phyloP scores from a whole-genome alignment of 2,329 filamentous ascomycete genomes.

The Albifimbria verrucaria region DNA sequence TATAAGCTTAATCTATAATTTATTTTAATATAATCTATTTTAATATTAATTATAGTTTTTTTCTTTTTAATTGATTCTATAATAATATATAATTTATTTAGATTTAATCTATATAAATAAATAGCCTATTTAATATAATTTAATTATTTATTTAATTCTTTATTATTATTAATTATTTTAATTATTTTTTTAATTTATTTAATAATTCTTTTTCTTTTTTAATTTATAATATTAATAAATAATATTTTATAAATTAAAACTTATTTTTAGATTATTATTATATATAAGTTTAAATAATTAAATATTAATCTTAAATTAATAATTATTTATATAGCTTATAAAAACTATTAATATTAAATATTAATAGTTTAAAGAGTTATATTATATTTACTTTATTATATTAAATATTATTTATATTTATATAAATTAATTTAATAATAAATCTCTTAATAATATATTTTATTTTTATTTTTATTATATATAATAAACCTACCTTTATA shows the following conservation, averaged over 20 bases:
- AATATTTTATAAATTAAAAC: neutral
- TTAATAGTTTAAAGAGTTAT: neutral
- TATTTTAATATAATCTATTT: neutral
- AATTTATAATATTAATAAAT: neutral
- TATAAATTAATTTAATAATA: neutral
- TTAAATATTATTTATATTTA: neutral
- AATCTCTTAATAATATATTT: neutral
- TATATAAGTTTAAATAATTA: neutral
- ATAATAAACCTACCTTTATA: neutral
- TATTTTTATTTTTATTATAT: neutral
- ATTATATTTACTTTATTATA: neutral
- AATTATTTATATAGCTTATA: neutral
- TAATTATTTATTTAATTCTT: neutral
- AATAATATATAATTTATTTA: neutral
- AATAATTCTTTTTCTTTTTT: neutral
- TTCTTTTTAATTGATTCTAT: neutral
- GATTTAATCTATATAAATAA: conserved; percentile 3
- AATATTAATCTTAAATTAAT: neutral
- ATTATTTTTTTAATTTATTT: neutral
- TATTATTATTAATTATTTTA: neutral
- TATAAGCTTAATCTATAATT: neutral
- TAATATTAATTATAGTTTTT: neutral
- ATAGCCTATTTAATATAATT: neutral
- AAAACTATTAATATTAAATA: neutral
- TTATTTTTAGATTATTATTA: neutral